Conservation (phyloP, 2,329 filamentous ascomycete species). For the Gyromitra esculenta region DNA sequence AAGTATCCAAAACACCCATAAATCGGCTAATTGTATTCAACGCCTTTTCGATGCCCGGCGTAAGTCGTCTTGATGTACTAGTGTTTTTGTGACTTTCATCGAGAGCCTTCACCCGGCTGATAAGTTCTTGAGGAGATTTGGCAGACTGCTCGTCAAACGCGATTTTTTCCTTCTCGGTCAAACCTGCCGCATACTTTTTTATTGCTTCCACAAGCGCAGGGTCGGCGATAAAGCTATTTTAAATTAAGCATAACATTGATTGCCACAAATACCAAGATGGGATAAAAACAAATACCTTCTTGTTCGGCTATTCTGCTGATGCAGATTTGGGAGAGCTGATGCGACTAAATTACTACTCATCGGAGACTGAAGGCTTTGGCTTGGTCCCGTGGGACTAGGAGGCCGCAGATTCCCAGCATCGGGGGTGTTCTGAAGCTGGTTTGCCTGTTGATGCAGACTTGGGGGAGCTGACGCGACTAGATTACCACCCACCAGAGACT, state of each 20-base stretch:
- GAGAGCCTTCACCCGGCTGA: background rate
- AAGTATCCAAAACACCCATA: background rate
- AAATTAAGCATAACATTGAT: background rate
- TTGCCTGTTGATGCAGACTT: background rate
- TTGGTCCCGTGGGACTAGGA: background rate
- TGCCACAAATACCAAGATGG: background rate
- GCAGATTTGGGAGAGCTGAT: background rate
- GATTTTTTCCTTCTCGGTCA: conserved; percentile 1
- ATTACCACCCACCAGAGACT: background rate
- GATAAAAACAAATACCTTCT: background rate
- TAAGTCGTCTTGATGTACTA: background rate
- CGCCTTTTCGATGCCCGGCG: background rate
- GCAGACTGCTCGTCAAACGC: conserved; percentile 1
- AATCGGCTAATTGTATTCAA: conserved; percentile 6
- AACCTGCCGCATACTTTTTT: background rate
- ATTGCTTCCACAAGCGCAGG: conserved; percentile 7
- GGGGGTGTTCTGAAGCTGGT: background rate
- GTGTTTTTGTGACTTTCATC: conserved; percentile 8
- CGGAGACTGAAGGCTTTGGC: background rate
- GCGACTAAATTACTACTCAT: background rate
- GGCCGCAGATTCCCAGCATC: background rate
- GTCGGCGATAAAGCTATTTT: background rate
- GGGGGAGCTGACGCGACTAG: background rate
- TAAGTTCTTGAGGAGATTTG: conserved; percentile 4
- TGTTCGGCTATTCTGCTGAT: background rate